Evolutionary conservation across 1,284 basidiomycete genomes (phyloP).

Genomic region (Malassezia sympodialis): DNA sequence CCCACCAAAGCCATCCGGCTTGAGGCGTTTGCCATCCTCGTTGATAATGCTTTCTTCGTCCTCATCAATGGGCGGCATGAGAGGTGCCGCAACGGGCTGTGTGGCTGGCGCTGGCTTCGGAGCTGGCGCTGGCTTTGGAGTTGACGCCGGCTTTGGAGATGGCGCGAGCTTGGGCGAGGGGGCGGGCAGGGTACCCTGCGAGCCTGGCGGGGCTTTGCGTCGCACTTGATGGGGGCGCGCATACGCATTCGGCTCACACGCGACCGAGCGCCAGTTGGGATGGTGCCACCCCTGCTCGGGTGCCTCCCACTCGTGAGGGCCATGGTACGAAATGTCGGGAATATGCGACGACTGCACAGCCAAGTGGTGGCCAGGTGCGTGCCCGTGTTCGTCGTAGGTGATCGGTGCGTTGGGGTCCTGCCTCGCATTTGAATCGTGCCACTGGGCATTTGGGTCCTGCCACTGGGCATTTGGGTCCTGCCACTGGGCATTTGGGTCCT

Average conservation of each 20-base stretch:
- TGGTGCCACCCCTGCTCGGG: neutral
- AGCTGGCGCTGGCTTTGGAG: neutral
- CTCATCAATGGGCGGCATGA: constrained; percentile 1
- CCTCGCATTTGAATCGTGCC: neutral
- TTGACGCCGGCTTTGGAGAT: neutral
- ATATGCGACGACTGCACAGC: neutral
- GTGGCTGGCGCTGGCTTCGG: neutral
- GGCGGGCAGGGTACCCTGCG: neutral
- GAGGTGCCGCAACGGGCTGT: neutral
- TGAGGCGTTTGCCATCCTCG: constrained; percentile 3
- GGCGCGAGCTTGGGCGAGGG: neutral
- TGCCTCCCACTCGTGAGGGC: neutral
- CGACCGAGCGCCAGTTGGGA: neutral
- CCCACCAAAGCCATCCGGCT: constrained; percentile 17
- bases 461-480: neutral
- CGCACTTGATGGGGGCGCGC: neutral
- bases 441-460: neutral
- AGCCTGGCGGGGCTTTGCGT: constrained; percentile 3
- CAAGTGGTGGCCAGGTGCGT: neutral
- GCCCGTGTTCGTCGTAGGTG: neutral
- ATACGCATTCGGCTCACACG: neutral
- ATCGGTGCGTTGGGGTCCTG: neutral
- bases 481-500: neutral
- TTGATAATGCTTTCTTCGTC: constrained; percentile 4
- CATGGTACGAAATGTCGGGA: neutral